Conservation (phyloP, 176 grass and related monocot genomes). For the Phragmites australis region DNA sequence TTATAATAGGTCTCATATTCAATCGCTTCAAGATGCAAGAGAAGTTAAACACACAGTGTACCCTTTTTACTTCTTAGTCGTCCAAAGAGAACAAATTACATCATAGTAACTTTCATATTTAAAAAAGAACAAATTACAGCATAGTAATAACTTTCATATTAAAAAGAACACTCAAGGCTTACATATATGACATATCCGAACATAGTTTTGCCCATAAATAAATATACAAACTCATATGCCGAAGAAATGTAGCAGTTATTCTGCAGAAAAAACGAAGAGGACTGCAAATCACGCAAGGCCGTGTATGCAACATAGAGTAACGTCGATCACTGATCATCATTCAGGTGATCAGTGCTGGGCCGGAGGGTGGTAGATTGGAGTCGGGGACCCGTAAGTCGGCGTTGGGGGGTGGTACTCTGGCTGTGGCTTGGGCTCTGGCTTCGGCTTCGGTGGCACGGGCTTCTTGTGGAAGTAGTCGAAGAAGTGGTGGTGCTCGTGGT, state of each 20-base stretch:
- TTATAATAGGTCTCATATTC: no score
- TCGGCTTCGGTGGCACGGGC: background rate
- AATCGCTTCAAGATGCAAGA: no score
- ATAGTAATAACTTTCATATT: background rate
- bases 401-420: background rate
- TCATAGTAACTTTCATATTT: no score
- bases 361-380: conserved; percentile 1
- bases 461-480: no score
- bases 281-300: background rate
- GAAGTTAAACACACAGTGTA: background rate
- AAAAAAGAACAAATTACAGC: no score
- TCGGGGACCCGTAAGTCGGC: background rate
- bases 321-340: background rate
- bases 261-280: background rate
- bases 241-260: background rate
- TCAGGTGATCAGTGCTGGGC: background rate
- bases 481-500: no score
- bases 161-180: background rate
- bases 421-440: background rate
- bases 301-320: background rate
- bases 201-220: background rate
- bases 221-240: background rate
- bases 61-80: background rate
- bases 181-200: background rate
- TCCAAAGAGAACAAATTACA: background rate